A percentile compares a stretch with the other conserved stretches of the same genome.
Conservation (phyloP, 371 early-diverging fungal genomes). For the Massospora cicadina region DNA sequence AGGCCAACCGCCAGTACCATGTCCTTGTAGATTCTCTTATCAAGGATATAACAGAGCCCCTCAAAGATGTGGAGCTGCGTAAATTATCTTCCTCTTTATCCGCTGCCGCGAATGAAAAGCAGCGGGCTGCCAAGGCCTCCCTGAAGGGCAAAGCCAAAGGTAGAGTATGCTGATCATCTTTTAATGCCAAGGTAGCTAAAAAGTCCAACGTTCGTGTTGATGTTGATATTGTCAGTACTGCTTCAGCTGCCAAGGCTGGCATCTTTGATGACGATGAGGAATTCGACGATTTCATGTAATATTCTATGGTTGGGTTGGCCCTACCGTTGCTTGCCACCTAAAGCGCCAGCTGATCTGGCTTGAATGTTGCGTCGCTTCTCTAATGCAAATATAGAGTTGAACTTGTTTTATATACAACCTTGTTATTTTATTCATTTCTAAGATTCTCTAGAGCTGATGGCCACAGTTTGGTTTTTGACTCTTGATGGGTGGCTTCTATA, state of each 20-base stretch:
- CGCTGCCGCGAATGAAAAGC: constrained; percentile 79
- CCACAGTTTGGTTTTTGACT: no score
- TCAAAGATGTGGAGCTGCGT: constrained; percentile 66
- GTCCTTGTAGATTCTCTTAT: constrained; percentile 60
- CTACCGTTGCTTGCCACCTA: no score
- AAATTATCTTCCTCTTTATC: constrained; percentile 55
- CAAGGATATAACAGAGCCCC: constrained; percentile 54
- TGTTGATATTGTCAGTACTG: constrained; percentile 9
- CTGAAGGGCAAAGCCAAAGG: constrained; percentile 44
- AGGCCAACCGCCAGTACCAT: constrained; percentile 22
- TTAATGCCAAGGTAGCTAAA: constrained; percentile 2
- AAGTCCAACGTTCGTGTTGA: constrained; percentile 12
- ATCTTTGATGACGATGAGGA: constrained; percentile 13
- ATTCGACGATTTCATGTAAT: constrained; percentile 16
- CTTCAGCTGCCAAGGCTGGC: constrained; percentile 11
- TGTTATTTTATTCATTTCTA: no score
- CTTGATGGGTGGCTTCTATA: no score
- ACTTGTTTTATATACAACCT: no score
- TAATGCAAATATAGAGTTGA: no score
- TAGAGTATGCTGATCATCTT: constrained; percentile 1
- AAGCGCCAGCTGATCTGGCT: no score
- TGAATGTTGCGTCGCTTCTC: no score
- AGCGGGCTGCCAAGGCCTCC: constrained; percentile 51
- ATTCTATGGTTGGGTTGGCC: no score
- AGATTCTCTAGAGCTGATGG: no score